Conservation (phyloP, 805 yeast genomes). For the Pichia cephalocereana region DNA sequence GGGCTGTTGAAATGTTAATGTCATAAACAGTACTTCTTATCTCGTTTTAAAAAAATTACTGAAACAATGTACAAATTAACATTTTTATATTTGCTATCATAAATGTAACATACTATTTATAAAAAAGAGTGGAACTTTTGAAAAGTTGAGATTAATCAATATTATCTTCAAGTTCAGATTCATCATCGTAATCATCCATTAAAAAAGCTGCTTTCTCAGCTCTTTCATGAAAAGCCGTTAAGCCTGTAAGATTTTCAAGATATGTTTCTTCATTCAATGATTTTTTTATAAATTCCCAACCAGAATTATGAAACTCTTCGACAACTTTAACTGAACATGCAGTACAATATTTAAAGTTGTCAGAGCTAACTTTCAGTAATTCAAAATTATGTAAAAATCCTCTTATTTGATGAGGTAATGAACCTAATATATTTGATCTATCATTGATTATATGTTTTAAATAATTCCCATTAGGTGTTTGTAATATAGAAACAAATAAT, state of each 20-base stretch:
- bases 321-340: conserved; percentile 70
- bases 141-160: neutral
- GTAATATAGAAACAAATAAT: conserved; percentile 62
- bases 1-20: conserved; percentile 86
- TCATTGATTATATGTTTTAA: conserved; percentile 27
- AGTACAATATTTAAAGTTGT: conserved; percentile 70
- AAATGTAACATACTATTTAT: too few relatives aligned
- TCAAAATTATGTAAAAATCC: conserved; percentile 69
- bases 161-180: conserved; percentile 2
- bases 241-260: conserved; percentile 73
- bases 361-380: conserved; percentile 57
- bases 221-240: conserved; percentile 58
- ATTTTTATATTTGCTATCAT: too few relatives aligned
- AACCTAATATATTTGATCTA: conserved; percentile 45
- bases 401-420: conserved; percentile 80
- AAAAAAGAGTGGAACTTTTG: neutral
- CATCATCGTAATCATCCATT: conserved; percentile 29
- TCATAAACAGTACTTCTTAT: conserved; percentile 26
- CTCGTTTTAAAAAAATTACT: neutral
- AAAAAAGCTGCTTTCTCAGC: conserved; percentile 47
- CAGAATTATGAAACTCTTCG: conserved; percentile 37
- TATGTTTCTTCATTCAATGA: conserved; percentile 61
- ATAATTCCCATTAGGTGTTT: conserved; percentile 44
- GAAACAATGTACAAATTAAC: too few relatives aligned
- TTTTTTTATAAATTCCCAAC: conserved; percentile 73